Evolutionary conservation across 805 yeast species (phyloP), one percentile per base, ranked within the genome.

Genomic region (Wickerhamomyces rabaulensis): DNA sequence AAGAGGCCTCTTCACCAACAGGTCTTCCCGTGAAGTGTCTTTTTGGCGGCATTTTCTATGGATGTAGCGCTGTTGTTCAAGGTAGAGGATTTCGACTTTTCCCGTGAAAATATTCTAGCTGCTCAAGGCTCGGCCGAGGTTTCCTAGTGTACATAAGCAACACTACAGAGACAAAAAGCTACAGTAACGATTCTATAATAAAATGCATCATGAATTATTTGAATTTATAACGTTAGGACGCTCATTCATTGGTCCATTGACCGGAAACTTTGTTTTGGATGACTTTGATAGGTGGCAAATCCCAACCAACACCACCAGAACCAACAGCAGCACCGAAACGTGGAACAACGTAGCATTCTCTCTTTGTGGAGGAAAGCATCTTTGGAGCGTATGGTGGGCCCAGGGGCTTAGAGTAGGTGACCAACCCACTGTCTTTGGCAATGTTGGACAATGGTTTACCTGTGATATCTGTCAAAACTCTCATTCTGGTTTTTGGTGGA

Each of bases 291-390:
- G 82, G 86, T 8, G 94, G 95, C 43, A 92, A 66, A 56, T 92
- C 97, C 95, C 97, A 92, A 9, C 96, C 96, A 23, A 84, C 73
- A 20, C 88, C 87, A 19, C 96, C 97, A 37, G 81, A 75, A 10
- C 95, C 95, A 39, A 84, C 71, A 7, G 81, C 75, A 10, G 95
- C 91, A 4, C 97, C 97, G 60, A 87, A 80, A 46, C 97, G 69
- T 1, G 98, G 97, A 43, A 89, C 82, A 15, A 91, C 97, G 67
- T 88, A 91, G 55, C 95, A 87, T 58, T 85, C 91, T 54, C 97
- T 72, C 57, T 83, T 84, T 3, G 82, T 78, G 0, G 86, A 69
- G 4, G 80, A 69, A 15, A 87, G 57, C 52, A 75, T 71, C 58
- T 83, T 84, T 2, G 95, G 95, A 2, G 89, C 95, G 58, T 88